phyloP scores from a whole-genome alignment of 805 yeast species.

The Candida mattraensis region DNA sequence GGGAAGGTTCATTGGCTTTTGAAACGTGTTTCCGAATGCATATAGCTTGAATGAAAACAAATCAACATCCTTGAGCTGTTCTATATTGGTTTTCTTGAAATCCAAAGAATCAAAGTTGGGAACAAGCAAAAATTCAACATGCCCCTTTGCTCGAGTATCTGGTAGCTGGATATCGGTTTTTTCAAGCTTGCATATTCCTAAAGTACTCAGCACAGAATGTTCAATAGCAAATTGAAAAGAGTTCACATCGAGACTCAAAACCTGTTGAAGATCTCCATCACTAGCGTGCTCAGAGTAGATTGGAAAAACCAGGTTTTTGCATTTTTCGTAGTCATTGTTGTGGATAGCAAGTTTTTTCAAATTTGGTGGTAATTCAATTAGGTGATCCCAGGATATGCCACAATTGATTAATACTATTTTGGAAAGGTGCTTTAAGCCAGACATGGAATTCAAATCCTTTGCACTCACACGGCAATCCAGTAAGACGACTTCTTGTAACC shows the following conservation, averaged over 20 bases:
- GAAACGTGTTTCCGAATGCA: conserved; percentile 20
- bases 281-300: neutral
- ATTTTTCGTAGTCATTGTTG: conserved; percentile 15
- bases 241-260: conserved; percentile 15
- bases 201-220: neutral
- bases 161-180: conserved; percentile 8
- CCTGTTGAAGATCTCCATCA: neutral
- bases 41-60: conserved; percentile 10
- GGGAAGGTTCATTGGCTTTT: conserved; percentile 20
- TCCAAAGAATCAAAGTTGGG: conserved; percentile 17
- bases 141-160: conserved; percentile 1
- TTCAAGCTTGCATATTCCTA: conserved; percentile 10
- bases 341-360: conserved; percentile 19
- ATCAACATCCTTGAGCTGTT: neutral
- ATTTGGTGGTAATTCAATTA: conserved; percentile 19
- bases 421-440: conserved; percentile 3
- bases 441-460: conserved; percentile 13
- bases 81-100: conserved; percentile 10
- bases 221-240: conserved; percentile 15
- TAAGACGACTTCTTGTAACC: conserved; percentile 17
- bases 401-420: conserved; percentile 22
- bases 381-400: conserved; percentile 18
- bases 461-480: conserved; percentile 19
- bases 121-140: conserved; percentile 14
- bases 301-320: conserved; percentile 19